Evolutionary conservation across 495 filamentous ascomycete species (phyloP).

Genomic region (Penicillium ochrochloron): DNA sequence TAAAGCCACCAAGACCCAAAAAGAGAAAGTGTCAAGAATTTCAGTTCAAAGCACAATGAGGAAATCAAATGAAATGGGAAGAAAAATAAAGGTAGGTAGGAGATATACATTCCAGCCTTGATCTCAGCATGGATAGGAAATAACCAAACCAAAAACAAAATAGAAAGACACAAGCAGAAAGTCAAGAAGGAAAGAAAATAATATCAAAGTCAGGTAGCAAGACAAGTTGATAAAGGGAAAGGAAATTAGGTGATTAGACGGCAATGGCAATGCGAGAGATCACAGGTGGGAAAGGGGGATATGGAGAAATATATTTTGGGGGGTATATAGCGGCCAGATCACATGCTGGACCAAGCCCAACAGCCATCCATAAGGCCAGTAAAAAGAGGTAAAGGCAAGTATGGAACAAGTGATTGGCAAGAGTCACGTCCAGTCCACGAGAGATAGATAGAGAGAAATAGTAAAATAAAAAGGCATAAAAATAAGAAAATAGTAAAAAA

Average conservation of each 20-base stretch:
- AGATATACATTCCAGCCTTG: not conserved
- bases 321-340: conserved; percentile 20
- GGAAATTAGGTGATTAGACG: conserved; percentile 30
- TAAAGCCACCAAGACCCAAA: conserved; percentile 18
- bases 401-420: conserved; percentile 32
- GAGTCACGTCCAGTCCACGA: conserved; percentile 19
- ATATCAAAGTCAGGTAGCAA: conserved; percentile 52
- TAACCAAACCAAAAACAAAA: not conserved
- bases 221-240: conserved; percentile 43
- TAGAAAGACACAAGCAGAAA: conserved; percentile 21
- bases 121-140: not conserved
- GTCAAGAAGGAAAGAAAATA: conserved; percentile 28
- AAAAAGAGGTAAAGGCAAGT: conserved; percentile 23
- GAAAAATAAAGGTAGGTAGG: not conserved
- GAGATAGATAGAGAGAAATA: conserved; percentile 4
- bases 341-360: not conserved
- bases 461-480: not conserved
- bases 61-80: conserved; percentile 13
- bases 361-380: conserved; percentile 19
- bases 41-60: not conserved
- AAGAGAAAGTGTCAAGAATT: conserved; percentile 5
- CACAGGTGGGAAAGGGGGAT: conserved; percentile 20
- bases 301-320: conserved; percentile 26
- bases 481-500: conserved; percentile 13
- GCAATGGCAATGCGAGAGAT: conserved; percentile 21